phyloP scores from a whole-genome alignment of 2,329 filamentous ascomycete genomes.

The Golovinomyces cichoracearum region DNA sequence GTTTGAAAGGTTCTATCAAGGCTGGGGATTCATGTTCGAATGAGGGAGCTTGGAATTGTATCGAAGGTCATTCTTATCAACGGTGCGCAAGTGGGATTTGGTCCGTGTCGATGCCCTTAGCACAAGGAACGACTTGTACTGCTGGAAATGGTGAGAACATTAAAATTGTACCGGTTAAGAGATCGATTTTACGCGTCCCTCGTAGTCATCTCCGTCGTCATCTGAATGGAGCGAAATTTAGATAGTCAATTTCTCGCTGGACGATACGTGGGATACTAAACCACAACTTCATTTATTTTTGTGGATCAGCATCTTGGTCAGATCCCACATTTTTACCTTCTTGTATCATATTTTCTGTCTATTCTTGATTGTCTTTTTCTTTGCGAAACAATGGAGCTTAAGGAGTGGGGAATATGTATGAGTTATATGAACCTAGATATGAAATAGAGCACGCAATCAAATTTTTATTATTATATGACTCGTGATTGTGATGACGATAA shows the following conservation, averaged over 20 bases:
- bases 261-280: constrained; percentile 6
- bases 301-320: constrained; percentile 1
- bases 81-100: constrained; percentile 27
- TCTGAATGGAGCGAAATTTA: constrained; percentile 4
- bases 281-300: constrained; percentile 4
- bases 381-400: no score
- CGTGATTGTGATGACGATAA: no score
- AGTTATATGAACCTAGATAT: not conserved
- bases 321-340: not conserved
- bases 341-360: not conserved
- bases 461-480: no score
- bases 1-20: constrained; percentile 8
- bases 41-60: constrained; percentile 29
- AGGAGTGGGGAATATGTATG: no score
- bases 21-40: constrained; percentile 22
- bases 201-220: constrained; percentile 10
- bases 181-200: constrained; percentile 11
- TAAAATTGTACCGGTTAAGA: constrained; percentile 15
- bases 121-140: constrained; percentile 22
- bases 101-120: constrained; percentile 20
- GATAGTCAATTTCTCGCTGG: constrained; percentile 6
- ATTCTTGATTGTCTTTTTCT: no score
- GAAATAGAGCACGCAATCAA: no score
- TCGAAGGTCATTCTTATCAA: constrained; percentile 25
- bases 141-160: constrained; percentile 19